phyloP scores from a whole-genome alignment of 2,329 filamentous ascomycete genomes.

The Aspergillus calidoustus region DNA sequence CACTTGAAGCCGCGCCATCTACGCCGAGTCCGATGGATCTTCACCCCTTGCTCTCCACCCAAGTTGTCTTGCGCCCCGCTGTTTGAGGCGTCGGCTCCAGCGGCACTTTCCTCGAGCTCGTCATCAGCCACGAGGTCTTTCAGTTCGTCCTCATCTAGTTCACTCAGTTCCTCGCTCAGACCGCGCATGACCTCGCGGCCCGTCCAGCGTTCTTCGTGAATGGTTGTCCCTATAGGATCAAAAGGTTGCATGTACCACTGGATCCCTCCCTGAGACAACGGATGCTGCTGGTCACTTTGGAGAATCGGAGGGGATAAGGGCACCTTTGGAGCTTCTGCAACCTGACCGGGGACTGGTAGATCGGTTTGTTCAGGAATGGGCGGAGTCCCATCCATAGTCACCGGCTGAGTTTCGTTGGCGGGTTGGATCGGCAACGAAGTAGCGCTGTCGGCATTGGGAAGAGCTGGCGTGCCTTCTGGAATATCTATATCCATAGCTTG shows the following conservation, averaged over 20 bases:
- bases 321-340: constrained; percentile 31
- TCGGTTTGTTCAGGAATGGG: constrained; percentile 32
- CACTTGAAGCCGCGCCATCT: constrained; percentile 38
- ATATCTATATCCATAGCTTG: constrained; percentile 9
- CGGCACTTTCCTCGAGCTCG: constrained; percentile 43
- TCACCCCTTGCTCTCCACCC: constrained; percentile 24
- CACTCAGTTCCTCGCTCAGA: constrained; percentile 86
- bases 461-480: constrained; percentile 11
- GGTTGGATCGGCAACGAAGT: constrained; percentile 40
- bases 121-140: constrained; percentile 68
- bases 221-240: constrained; percentile 77
- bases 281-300: constrained; percentile 48
- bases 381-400: constrained; percentile 31
- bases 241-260: constrained; percentile 88
- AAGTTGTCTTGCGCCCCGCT: constrained; percentile 6
- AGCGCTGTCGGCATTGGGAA: constrained; percentile 23
- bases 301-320: constrained; percentile 46
- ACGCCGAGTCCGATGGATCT: constrained; percentile 36
- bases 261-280: constrained; percentile 74
- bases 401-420: constrained; percentile 32
- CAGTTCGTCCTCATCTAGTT: constrained; percentile 89
- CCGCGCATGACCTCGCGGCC: constrained; percentile 72
- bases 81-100: constrained; percentile 19
- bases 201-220: constrained; percentile 74
- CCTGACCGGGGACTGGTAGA: constrained; percentile 53